Evolutionary conservation across 768 basidiomycete species (phyloP), one percentile per base, ranked within the genome.

Genomic region (Hemileccinum impolitum): DNA sequence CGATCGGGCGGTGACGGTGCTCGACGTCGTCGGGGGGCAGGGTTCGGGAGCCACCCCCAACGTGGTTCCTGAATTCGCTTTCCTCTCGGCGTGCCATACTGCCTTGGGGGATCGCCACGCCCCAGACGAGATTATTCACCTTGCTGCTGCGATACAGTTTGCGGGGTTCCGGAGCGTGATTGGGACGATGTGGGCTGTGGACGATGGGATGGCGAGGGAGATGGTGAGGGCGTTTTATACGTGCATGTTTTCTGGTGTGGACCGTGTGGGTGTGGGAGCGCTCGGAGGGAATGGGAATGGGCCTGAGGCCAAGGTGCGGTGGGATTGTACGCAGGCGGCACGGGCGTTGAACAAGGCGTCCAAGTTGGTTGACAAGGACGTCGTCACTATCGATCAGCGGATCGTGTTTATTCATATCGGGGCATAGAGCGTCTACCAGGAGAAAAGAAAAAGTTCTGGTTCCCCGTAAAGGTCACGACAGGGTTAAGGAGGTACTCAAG

Each of bases 71-170:
- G 57, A 61, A 12, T 60, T 71, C 13, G 69, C 65, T 0, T 70
- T 71, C 25, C 50, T 70, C 3, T 71, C 70, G 14, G 70, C 69
- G 0, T 70, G 69, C 35, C 63, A 71, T 28, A 70, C 69, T 0
- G 58, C 64, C 8, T 56, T 48, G 3, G 58, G 57, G 3, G 58
- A 58, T 25, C 47, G 40, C 2, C 15, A 50, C 0, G 58, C 63
- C 5, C 63, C 67, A 0, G 67, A 71, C 47, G 70, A 72, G 47
- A 51, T 61, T 12, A 53, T 71, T 3, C 65, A 70, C 23, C 67
- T 71, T 5, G 70, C 70, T 1, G 58, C 68, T 3, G 70, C 61
- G 18, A 58, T 72, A 56, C 70, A 67, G 26, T 71, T 71, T 40
- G 51, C 57, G 2, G 70, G 70, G 2, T 72, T 70, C 37, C 47